phyloP scores from a whole-genome alignment of 352 stramenopile genomes.

The Phytophthora pini region DNA sequence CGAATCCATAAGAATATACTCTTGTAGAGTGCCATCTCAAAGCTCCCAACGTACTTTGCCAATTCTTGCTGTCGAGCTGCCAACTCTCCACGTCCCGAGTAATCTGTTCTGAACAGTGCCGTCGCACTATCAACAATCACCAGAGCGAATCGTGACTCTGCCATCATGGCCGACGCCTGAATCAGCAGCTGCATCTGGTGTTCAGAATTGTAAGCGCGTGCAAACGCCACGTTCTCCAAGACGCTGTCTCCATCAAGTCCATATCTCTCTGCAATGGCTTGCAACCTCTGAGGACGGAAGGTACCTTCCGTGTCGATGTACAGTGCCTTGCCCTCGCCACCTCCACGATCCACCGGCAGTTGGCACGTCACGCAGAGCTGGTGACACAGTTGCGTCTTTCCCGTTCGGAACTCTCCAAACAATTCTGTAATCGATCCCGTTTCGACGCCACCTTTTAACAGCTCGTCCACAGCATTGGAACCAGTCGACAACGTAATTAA shows the following conservation, averaged over 20 bases:
- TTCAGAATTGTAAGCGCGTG: slow-evolving; percentile 99
- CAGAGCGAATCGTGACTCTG: slow-evolving; percentile 95
- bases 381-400: slow-evolving; percentile 99
- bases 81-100: slow-evolving; percentile 97
- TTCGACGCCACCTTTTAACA: slow-evolving; percentile 96
- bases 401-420: slow-evolving; percentile 99
- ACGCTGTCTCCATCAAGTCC: slow-evolving; percentile 96
- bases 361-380: slow-evolving; percentile 99
- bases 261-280: slow-evolving; percentile 98
- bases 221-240: slow-evolving; percentile 99
- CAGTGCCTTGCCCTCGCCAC: slow-evolving; percentile 97
- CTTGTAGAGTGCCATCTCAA: neutral
- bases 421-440: slow-evolving; percentile 98
- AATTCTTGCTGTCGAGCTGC: slow-evolving; percentile 93
- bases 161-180: slow-evolving; percentile 99
- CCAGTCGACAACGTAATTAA: slow-evolving; percentile 96
- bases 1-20: neutral
- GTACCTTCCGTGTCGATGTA: slow-evolving; percentile 99
- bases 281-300: slow-evolving; percentile 96
- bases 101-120: slow-evolving; percentile 99
- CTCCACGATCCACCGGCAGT: slow-evolving; percentile 96
- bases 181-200: slow-evolving; percentile 99
- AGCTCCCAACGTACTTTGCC: slow-evolving; percentile 59
- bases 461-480: slow-evolving; percentile 89
- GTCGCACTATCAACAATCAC: slow-evolving; percentile 98